phyloP scores from a whole-genome alignment of 176 grass and related monocot species.

The Aegilops tauschii region DNA sequence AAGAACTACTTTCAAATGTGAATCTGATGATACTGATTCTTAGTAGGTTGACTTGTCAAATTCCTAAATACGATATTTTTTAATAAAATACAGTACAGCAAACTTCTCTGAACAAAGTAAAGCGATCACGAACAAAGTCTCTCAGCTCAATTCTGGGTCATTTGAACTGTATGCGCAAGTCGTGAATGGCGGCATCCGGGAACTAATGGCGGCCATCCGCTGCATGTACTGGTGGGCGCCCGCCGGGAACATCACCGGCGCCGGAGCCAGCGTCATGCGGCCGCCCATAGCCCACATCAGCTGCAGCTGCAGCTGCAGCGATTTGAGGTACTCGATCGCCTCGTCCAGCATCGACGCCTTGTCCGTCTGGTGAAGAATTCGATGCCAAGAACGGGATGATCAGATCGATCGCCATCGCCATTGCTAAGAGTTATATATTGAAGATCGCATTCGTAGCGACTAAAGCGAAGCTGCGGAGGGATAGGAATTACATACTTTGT shows the following conservation, averaged over 20 bases:
- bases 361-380: slow-evolving; percentile 48
- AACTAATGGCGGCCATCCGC: slow-evolving; percentile 27
- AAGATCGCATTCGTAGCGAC: not conserved
- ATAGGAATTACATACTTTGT: slow-evolving; percentile 47
- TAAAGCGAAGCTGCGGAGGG: not conserved
- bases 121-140: not conserved
- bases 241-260: slow-evolving; percentile 61
- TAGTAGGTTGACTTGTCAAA: not conserved
- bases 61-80: not conserved
- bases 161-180: not conserved
- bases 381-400: not conserved
- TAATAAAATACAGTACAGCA: no score
- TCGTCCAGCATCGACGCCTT: slow-evolving; percentile 93
- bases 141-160: not conserved
- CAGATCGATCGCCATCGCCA: not conserved
- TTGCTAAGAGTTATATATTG: not conserved
- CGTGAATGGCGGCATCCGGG: slow-evolving; percentile 43
- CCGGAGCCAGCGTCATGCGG: slow-evolving; percentile 28
- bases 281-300: slow-evolving; percentile 83
- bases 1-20: no score
- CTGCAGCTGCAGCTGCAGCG: slow-evolving; percentile 79
- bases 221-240: slow-evolving; percentile 65
- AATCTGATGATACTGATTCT: no score
- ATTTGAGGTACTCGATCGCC: slow-evolving; percentile 89
- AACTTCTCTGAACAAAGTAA: not conserved